A percentile compares a stretch with the other conserved stretches of the same genome.
These are phyloP conservation scores for Dittrichia graveolens DNA, from an alignment of 129 eudicot genomes.

Conservation along the genomic window DNA sequence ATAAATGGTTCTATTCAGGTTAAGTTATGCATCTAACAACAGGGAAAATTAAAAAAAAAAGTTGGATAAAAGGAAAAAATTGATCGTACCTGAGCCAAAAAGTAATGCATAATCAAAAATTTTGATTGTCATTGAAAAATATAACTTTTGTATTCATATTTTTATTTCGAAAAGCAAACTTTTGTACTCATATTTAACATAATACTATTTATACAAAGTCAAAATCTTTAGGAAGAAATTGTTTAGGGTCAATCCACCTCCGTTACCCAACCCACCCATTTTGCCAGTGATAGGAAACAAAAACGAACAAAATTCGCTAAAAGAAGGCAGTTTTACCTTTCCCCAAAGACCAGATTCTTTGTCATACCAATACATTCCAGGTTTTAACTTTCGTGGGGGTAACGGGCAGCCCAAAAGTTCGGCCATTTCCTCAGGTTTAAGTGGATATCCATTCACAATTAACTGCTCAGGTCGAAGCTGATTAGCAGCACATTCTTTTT, in stretches of 20 bases:
- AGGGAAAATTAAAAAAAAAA: not conserved
- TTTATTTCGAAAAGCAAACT: no score
- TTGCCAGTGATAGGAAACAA: not conserved
- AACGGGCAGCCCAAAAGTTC: conserved; percentile 86
- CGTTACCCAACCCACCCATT: not conserved
- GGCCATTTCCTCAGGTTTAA: conserved; percentile 92
- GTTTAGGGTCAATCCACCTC: not conserved
- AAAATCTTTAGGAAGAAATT: not conserved
- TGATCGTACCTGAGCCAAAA: not conserved
- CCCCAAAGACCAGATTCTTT: conserved; percentile 99
- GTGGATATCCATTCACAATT: conserved; percentile 78
- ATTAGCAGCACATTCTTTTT: conserved; percentile 94
- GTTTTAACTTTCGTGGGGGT: conserved; percentile 89
- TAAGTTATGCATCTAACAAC: not conserved
- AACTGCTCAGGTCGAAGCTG: conserved; percentile 97
- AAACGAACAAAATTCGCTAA: not conserved
- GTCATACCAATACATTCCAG: conserved; percentile 97
- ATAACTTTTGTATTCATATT: conserved; percentile 4
- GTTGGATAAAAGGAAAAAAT: not conserved
- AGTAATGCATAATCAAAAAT: not conserved
- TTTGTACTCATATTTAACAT: no score
- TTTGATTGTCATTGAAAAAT: not conserved
- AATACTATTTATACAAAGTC: no score
- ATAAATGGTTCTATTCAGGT: conserved; percentile 1
- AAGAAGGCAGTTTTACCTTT: conserved; percentile 58